A percentile compares a stretch with the other conserved stretches of the same genome.
These are phyloP conservation scores for Epithele typhae DNA, from an alignment of 768 basidiomycete species.

Conservation along the genomic window DNA sequence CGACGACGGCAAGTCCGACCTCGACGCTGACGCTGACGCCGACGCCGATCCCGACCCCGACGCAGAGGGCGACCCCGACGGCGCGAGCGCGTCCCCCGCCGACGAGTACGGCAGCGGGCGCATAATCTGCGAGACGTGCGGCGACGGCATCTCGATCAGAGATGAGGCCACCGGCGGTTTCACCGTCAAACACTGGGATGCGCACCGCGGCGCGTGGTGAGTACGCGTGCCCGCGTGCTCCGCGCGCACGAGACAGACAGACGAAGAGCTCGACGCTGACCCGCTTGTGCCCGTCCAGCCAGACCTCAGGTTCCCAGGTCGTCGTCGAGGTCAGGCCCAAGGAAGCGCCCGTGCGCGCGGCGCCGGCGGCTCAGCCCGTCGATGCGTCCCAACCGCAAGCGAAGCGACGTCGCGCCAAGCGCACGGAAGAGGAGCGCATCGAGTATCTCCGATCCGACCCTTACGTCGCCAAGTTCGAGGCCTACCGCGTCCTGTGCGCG, in stretches of 20 bases:
- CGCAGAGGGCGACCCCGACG: slow-evolving; percentile 3
- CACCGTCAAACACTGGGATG: slow-evolving; percentile 64
- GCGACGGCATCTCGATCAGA: slow-evolving; percentile 57
- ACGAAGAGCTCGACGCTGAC: not conserved
- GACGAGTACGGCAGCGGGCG: slow-evolving; percentile 64
- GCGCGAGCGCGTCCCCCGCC: slow-evolving; percentile 16
- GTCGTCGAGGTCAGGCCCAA: slow-evolving; percentile 2
- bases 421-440: slow-evolving; percentile 75
- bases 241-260: slow-evolving; percentile 18
- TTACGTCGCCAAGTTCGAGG: slow-evolving; percentile 77
- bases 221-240: slow-evolving; percentile 16
- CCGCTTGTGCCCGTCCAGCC: not conserved
- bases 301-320: slow-evolving; percentile 5
- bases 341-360: slow-evolving; percentile 1
- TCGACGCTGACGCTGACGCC: slow-evolving; percentile 6
- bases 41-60: slow-evolving; percentile 2
- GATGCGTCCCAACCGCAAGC: slow-evolving; percentile 20
- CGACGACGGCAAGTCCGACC: not conserved
- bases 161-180: slow-evolving; percentile 61
- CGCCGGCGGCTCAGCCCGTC: not conserved
- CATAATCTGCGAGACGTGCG: slow-evolving; percentile 64
- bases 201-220: slow-evolving; percentile 59
- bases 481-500: slow-evolving; percentile 75
- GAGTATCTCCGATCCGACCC: slow-evolving; percentile 65
- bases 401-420: slow-evolving; percentile 70